Conservation (phyloP, 108 stramenopile genomes). For the Stephanodiscus triporus region DNA sequence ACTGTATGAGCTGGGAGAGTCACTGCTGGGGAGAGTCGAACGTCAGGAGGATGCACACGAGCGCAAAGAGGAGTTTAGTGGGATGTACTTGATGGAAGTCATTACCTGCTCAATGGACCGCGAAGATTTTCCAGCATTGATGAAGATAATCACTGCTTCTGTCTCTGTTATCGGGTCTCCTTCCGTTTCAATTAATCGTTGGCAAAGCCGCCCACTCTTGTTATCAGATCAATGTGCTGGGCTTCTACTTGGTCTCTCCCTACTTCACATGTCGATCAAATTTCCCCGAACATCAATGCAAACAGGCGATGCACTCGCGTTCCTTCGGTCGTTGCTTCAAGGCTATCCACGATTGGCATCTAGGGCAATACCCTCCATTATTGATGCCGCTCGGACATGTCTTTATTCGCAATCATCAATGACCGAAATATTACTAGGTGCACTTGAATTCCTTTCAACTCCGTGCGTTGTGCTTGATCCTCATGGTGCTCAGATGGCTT, state of each 20-base stretch:
- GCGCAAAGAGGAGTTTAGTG: conserved; percentile 5
- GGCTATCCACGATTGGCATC: conserved; percentile 35
- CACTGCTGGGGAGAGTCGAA: conserved; percentile 5
- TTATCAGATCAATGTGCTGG: conserved; percentile 32
- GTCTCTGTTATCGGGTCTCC: conserved; percentile 10
- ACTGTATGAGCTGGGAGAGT: conserved; percentile 7
- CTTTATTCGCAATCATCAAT: background rate
- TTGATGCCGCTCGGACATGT: conserved; percentile 19
- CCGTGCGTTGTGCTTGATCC: conserved; percentile 57
- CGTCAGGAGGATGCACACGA: background rate
- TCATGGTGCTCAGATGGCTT: conserved; percentile 70
- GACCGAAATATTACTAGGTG: conserved; percentile 1
- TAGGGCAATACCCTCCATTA: conserved; percentile 29
- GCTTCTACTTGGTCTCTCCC: conserved; percentile 37
- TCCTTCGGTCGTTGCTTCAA: conserved; percentile 31
- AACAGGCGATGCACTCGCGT: conserved; percentile 9
- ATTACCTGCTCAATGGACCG: conserved; percentile 10
- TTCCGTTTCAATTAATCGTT: conserved; percentile 9
- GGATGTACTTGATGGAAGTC: conserved; percentile 32
- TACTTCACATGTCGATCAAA: conserved; percentile 22
- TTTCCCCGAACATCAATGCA: background rate
- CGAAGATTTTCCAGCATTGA: conserved; percentile 4
- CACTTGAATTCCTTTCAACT: conserved; percentile 29
- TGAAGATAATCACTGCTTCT: conserved; percentile 21
- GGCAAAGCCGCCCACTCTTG: conserved; percentile 37